Conservation (phyloP, 768 basidiomycete species). For the Suillus tomentosus region DNA sequence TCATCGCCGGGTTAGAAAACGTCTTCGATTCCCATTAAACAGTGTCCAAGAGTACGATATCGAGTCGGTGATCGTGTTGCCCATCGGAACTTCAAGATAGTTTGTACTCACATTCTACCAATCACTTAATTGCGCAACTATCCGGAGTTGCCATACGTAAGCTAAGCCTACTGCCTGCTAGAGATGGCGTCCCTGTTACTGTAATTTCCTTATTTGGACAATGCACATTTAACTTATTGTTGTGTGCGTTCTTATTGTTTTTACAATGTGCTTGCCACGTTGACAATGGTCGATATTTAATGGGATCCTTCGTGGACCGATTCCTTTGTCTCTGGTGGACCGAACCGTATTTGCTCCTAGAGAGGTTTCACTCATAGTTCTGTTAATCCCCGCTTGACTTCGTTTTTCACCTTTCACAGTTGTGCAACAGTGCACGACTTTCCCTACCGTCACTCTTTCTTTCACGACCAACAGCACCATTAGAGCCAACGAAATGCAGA, state of each 20-base stretch:
- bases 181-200: not conserved
- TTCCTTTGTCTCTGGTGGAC: constrained; percentile 27
- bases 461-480: constrained; percentile 20
- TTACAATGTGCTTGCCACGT: constrained; percentile 1
- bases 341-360: constrained; percentile 10
- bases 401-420: constrained; percentile 3
- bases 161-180: not conserved
- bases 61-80: not conserved
- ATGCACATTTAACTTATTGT: constrained; percentile 21
- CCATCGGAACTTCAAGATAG: not conserved
- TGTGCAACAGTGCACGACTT: not conserved
- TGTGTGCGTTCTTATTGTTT: constrained; percentile 26
- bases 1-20: not conserved
- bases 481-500: constrained; percentile 39
- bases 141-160: not conserved
- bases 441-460: constrained; percentile 9
- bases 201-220: constrained; percentile 31
- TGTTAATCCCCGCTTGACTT: not conserved
- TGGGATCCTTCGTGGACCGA: not conserved
- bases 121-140: not conserved
- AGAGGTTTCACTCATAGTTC: constrained; percentile 14
- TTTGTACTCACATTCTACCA: not conserved
- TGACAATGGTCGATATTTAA: constrained; percentile 21
- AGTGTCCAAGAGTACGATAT: not conserved
- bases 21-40: not conserved